Evolutionary conservation across 768 basidiomycete genomes (phyloP).

Genomic region (Aureoboletus auriporus): DNA sequence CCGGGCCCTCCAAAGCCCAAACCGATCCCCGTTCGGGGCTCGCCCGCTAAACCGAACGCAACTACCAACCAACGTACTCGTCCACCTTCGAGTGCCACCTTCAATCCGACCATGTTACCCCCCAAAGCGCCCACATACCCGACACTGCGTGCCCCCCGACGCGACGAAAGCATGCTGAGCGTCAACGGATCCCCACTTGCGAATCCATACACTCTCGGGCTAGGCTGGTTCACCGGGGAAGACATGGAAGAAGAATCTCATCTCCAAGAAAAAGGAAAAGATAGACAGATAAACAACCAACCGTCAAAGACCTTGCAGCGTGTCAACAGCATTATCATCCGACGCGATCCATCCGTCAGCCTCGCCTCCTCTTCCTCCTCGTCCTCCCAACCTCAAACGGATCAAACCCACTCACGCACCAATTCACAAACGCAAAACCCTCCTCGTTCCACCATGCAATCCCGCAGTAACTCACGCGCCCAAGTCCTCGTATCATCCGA

Average conservation of each 20-base stretch:
- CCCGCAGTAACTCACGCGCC: not conserved
- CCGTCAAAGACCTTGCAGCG: conserved; percentile 28
- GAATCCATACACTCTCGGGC: conserved; percentile 69
- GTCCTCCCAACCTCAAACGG: conserved; percentile 44
- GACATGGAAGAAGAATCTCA: conserved; percentile 20
- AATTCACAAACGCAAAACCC: conserved; percentile 31
- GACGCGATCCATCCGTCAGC: conserved; percentile 50
- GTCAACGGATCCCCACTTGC: conserved; percentile 79
- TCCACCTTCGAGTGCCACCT: conserved; percentile 59
- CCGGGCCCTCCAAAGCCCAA: too few species aligned
- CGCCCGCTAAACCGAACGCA: conserved; percentile 43
- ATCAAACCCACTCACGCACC: conserved; percentile 42
- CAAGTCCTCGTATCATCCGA: conserved; percentile 31
- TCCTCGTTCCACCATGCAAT: conserved; percentile 6
- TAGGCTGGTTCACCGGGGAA: conserved; percentile 50
- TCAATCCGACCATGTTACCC: conserved; percentile 64
- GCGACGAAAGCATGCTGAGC: conserved; percentile 76
- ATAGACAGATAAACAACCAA: conserved; percentile 11
- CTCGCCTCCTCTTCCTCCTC: conserved; percentile 29
- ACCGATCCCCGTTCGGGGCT: conserved; percentile 35
- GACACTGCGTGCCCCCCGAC: conserved; percentile 60
- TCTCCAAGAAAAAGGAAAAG: conserved; percentile 20
- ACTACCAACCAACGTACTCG: conserved; percentile 25
- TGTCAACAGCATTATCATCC: conserved; percentile 60
- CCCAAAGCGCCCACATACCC: conserved; percentile 38